Evolutionary conservation across 2,329 filamentous ascomycete genomes (phyloP), one percentile per base, ranked within the genome.

Genomic region (Helicocarpus griseus): DNA sequence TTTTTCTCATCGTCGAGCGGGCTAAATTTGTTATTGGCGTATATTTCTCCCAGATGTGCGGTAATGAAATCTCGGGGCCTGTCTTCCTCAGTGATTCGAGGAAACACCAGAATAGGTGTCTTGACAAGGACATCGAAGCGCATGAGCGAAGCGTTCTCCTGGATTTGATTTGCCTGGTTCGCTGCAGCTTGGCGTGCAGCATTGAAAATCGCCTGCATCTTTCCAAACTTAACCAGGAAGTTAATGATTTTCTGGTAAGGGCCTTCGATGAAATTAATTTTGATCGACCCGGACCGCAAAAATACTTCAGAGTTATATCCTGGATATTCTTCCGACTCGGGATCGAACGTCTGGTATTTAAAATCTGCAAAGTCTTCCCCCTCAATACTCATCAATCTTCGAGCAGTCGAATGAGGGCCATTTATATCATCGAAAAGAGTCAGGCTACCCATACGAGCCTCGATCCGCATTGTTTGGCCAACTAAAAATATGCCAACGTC

Each of bases 201-300:
- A 64, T 99, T 98, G 75, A 95, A 98, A 49, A 98, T 86, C 21
- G 93, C 91, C 69, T 98, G 93, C 93, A 99, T 99, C 70, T 95
- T 95, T 54, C 94, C 93, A 66, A 99, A 99, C 63, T 98, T 98
- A 66, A 99, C 89, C 40, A 95, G 76, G 68, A 98, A 99, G 59
- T 94, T 88, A 69, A 98, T 88, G 57, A 99, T 97, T 71, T 97
- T 97, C 49, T 93, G 83, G 75, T 97, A 96, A 0, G 93, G 93
- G 67, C 98, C 94, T 55, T 96, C 91, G 3, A 97, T 73, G 66
- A 99, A 98, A 66, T 96, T 97, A 65, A 98, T 77, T 71, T 95
- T 97, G 67, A 98, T 85, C 0, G 93, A 98, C 1, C 93, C 93
- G 17, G 93, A 91, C 33, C 91, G 83, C 9, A 99, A 75, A 63